Evolutionary conservation across 768 basidiomycete species (phyloP), one percentile per base, ranked within the genome.

Genomic region (Trametes coccinea): DNA sequence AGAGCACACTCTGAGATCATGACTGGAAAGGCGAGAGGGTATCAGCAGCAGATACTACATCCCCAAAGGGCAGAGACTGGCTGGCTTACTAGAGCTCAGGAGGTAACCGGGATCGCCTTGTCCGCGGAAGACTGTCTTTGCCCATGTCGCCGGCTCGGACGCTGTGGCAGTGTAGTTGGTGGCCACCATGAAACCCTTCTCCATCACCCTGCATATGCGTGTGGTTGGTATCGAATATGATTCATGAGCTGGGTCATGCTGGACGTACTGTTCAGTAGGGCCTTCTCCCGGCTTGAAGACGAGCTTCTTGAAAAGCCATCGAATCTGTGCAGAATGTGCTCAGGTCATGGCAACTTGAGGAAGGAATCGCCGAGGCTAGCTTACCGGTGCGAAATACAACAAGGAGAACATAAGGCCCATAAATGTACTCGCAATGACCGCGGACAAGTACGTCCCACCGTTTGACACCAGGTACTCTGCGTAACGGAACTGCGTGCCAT

Each of bases 51-150:
- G 4, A 64, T 30, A 62, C 64, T 45, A 22, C 63, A 43, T 52
- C 43, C 53, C 10, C 40, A 34, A 7, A 29, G 29, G 40, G 47
- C 29, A 17, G 41, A 73, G 80, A 22, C 22, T 22, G 22, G 22
- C 22, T 22, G 17, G 73, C 82, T 43, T 71, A 85, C 86, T 70
- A 8, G 87, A 73, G 16, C 86, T 84, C 2, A 83, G 74, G 2
- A 75, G 68, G 72, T 92, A 92, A 4, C 92, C 89, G 6, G 93
- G 90, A 69, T 95, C 93, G 7, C 91, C 91, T 37, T 83, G 75
- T 1, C 85, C 88, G 50, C 77, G 81, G 63, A 93, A 77, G 4
- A 78, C 79, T 5, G 85, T 86, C 67, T 87, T 82, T 40, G 74
- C 72, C 43, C 73, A 59, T 8, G 68, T 72, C 37, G 69, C 63